Conservation (phyloP, 1,139 yeast species). For the Meyerozyma guilliermondii region DNA sequence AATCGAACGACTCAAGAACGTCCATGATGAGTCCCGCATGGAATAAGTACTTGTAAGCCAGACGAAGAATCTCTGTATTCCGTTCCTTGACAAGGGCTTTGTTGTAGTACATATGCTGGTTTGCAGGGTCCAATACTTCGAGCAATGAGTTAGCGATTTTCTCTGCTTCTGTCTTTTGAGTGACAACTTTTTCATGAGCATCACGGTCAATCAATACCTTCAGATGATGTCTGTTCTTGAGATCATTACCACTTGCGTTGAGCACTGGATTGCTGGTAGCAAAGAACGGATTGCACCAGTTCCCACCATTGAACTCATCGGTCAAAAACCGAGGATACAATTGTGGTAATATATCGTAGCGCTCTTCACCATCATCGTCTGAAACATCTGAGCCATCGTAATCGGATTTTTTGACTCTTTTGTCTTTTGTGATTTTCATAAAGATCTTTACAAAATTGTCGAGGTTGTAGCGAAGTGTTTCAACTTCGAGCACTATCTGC, state of each 20-base stretch:
- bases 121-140: constrained; percentile 31
- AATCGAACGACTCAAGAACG: constrained; percentile 56
- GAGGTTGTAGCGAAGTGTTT: constrained; percentile 27
- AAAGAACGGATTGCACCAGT: constrained; percentile 67
- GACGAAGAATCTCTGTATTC: constrained; percentile 48
- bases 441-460: constrained; percentile 24
- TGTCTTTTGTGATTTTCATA: constrained; percentile 27
- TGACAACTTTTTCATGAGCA: constrained; percentile 35
- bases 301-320: constrained; percentile 67
- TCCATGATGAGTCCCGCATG: constrained; percentile 48
- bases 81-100: constrained; percentile 38
- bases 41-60: constrained; percentile 49
- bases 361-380: constrained; percentile 29
- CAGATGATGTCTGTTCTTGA: constrained; percentile 38
- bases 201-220: constrained; percentile 49
- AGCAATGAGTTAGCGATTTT: constrained; percentile 37
- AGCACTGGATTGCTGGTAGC: constrained; percentile 33
- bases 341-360: constrained; percentile 50
- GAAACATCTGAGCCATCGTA: constrained; percentile 39
- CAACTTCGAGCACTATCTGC: constrained; percentile 35
- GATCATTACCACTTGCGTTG: constrained; percentile 43
- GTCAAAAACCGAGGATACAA: constrained; percentile 62
- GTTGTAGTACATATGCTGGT: constrained; percentile 29
- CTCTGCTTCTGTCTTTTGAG: constrained; percentile 33
- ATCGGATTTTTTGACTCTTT: constrained; percentile 28